phyloP scores from a whole-genome alignment of 2,329 filamentous ascomycete species.

The Pyrenophora tritici-repentis region DNA sequence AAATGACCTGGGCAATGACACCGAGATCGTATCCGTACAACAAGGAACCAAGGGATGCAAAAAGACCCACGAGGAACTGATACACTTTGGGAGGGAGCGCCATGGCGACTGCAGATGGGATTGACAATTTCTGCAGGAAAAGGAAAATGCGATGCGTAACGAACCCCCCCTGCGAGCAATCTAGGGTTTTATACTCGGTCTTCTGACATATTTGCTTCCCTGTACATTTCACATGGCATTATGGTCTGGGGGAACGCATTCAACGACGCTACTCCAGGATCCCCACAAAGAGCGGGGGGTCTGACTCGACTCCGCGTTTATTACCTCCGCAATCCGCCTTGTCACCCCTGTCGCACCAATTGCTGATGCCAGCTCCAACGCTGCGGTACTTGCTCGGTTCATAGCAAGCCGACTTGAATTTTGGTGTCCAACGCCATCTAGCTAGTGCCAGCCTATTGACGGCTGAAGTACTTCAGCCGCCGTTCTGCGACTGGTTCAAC shows the following conservation, averaged over 20 bases:
- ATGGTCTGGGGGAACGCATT: constrained; percentile 15
- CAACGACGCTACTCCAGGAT: constrained; percentile 21
- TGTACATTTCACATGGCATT: constrained; percentile 13
- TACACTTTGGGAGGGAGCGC: constrained; percentile 63
- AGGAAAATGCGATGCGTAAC: constrained; percentile 11
- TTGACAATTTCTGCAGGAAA: constrained; percentile 8
- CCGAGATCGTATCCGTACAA: constrained; percentile 65
- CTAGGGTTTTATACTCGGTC: constrained; percentile 26
- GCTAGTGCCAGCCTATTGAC: constrained; percentile 3
- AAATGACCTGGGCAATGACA: constrained; percentile 64
- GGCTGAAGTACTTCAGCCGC: background rate
- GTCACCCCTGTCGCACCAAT: constrained; percentile 9
- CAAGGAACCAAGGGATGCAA: constrained; percentile 63
- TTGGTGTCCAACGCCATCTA: constrained; percentile 2
- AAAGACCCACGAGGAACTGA: constrained; percentile 64
- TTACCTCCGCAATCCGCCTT: constrained; percentile 17
- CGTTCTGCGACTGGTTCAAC: constrained; percentile 13
- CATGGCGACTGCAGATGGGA: constrained; percentile 48
- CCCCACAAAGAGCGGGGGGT: constrained; percentile 24
- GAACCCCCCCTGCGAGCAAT: constrained; percentile 14
- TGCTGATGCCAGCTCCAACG: constrained; percentile 16
- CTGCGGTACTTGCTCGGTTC: constrained; percentile 16
- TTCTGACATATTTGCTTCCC: background rate
- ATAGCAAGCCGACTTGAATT: constrained; percentile 14
- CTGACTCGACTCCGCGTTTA: constrained; percentile 17